Percentiles rank a stretch among this genome's conserved stretches.
These are phyloP conservation scores for Coniella vitis DNA, from an alignment of 2,329 filamentous ascomycete genomes.

Conservation along the genomic window DNA sequence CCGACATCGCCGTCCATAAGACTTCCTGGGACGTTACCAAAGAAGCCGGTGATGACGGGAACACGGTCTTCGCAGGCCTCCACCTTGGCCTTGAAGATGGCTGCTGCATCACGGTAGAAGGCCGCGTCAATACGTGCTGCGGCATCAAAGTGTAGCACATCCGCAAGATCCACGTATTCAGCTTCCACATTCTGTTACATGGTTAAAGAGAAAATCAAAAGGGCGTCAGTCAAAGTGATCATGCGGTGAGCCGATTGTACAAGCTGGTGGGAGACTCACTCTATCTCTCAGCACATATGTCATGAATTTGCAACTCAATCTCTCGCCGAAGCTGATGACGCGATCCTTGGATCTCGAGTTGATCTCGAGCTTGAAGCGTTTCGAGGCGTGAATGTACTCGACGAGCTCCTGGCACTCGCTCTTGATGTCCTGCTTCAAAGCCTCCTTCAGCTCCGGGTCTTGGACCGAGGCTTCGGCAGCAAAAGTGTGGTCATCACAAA, in stretches of 20 bases:
- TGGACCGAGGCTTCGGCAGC: slow-evolving; percentile 60
- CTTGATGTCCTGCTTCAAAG: slow-evolving; percentile 61
- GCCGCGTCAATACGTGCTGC: slow-evolving; percentile 53
- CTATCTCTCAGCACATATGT: slow-evolving; percentile 73
- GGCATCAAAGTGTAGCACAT: slow-evolving; percentile 65
- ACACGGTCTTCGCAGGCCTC: slow-evolving; percentile 58
- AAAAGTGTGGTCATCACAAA: slow-evolving; percentile 73
- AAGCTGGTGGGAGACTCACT: slow-evolving; percentile 34
- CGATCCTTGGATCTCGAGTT: slow-evolving; percentile 75
- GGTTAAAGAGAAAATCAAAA: slow-evolving; percentile 25
- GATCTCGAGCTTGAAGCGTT: slow-evolving; percentile 65
- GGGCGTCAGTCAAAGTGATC: too few species aligned
- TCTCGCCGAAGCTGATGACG: slow-evolving; percentile 92
- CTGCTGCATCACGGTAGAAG: slow-evolving; percentile 63
- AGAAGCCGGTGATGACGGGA: slow-evolving; percentile 86
- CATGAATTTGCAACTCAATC: slow-evolving; percentile 90
- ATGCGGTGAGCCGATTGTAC: too few species aligned
- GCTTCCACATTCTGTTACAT: slow-evolving; percentile 66
- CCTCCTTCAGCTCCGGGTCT: slow-evolving; percentile 47
- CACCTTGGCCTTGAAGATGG: slow-evolving; percentile 57
- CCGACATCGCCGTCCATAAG: slow-evolving; percentile 84
- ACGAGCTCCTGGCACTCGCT: slow-evolving; percentile 74
- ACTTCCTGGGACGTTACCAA: slow-evolving; percentile 86
- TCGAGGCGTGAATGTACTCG: slow-evolving; percentile 62
- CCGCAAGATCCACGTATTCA: slow-evolving; percentile 83